Evolutionary conservation across 2,329 filamentous ascomycete genomes (phyloP).

Genomic region (Fusarium verrucosum): DNA sequence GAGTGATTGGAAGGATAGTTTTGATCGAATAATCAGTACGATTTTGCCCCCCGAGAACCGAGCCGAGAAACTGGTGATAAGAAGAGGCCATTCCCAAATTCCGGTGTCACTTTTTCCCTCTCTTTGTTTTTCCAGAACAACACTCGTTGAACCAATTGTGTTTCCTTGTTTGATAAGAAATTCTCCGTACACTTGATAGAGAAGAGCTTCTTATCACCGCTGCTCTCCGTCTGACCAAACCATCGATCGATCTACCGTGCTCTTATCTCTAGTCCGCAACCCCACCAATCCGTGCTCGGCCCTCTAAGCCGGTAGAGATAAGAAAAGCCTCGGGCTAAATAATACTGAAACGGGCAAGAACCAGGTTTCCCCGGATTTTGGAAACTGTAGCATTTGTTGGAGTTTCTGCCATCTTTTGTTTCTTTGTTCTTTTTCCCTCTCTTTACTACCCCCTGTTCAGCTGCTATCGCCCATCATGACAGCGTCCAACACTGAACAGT

Average conservation of each 20-base stretch:
- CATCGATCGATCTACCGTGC: background rate
- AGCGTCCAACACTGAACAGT: constrained; percentile 34
- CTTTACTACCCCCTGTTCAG: constrained; percentile 3
- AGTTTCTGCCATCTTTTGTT: constrained; percentile 2
- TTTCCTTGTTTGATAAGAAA: constrained; percentile 9
- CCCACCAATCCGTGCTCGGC: constrained; percentile 37
- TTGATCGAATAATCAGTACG: constrained; percentile 30
- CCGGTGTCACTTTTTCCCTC: constrained; percentile 12
- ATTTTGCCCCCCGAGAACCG: background rate
- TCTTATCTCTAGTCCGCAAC: constrained; percentile 38
- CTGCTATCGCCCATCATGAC: constrained; percentile 45
- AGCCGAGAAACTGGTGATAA: constrained; percentile 23
- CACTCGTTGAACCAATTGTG: constrained; percentile 15
- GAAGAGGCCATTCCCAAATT: constrained; percentile 22
- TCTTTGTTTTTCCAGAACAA: background rate
- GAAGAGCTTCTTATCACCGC: constrained; percentile 19
- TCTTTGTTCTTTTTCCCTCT: constrained; percentile 10
- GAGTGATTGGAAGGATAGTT: constrained; percentile 20
- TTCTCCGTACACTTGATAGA: constrained; percentile 10
- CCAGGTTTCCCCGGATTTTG: constrained; percentile 27
- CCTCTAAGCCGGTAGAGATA: constrained; percentile 31
- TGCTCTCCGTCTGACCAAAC: background rate
- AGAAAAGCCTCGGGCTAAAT: constrained; percentile 11
- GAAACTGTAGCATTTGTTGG: constrained; percentile 11
- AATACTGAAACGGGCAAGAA: constrained; percentile 8